Percentiles rank a stretch among this genome's conserved stretches.
Evolutionary conservation across 176 grass and related monocot species (phyloP).

Genomic region (Rhipidocladum racemiflorum): DNA sequence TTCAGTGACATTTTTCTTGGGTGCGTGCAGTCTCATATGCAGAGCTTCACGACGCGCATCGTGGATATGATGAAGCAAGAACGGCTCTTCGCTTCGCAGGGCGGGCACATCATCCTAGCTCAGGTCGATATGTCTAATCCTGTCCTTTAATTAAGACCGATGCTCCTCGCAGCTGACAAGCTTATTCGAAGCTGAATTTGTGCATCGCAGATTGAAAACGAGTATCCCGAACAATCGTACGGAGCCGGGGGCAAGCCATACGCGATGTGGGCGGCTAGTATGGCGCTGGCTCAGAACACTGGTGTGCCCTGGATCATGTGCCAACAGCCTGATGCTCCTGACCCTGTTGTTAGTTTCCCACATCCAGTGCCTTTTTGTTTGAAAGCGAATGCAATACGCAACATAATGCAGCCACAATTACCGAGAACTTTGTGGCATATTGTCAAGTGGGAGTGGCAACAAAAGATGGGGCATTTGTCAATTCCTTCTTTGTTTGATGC

Average conservation of each 20-base stretch:
- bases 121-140: slow-evolving; percentile 38
- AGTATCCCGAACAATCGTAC: slow-evolving; percentile 54
- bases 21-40: slow-evolving; percentile 67
- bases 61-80: slow-evolving; percentile 95
- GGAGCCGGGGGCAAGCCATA: slow-evolving; percentile 70
- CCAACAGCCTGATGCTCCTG: slow-evolving; percentile 78
- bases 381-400: no score
- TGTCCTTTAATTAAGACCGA: not conserved
- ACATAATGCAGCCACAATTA: no score
- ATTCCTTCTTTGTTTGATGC: not conserved
- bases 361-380: not conserved
- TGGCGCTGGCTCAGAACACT: slow-evolving; percentile 80
- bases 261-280: slow-evolving; percentile 83
- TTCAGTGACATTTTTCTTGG: slow-evolving; percentile 16
- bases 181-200: not conserved
- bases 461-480: no score
- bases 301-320: slow-evolving; percentile 98
- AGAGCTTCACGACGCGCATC: slow-evolving; percentile 75
- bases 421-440: no score
- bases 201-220: slow-evolving; percentile 76
- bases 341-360: slow-evolving; percentile 65
- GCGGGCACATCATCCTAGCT: slow-evolving; percentile 90
- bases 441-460: no score
- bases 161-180: not conserved
- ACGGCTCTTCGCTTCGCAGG: slow-evolving; percentile 76